Evolutionary conservation across 2,329 filamentous ascomycete species (phyloP), one percentile per base, ranked within the genome.

Genomic region (Epichloe gansuensis): DNA sequence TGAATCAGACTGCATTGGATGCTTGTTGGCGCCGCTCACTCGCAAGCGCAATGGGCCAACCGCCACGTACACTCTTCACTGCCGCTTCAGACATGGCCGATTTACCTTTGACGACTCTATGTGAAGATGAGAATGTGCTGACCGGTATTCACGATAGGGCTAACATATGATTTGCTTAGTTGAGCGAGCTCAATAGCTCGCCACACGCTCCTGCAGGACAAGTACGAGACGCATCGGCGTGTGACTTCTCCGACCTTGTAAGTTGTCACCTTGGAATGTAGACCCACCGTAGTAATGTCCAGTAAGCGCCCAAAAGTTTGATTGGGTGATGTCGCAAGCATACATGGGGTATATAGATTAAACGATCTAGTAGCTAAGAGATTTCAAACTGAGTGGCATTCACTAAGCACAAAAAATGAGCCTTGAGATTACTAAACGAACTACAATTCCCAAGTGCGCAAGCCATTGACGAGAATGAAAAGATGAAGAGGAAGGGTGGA

Each of bases 141-240:
- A n/a, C n/a, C 6, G 15, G 49, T 38, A 17, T 38, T 49, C 31
- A 46, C 15, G 15, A 46, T 9, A 21, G 17, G 36, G 43, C 49
- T 51, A 51, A 51, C 49, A 7, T 40, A 40, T 34, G 13, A 5
- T 39, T 51, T 23, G 13, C 42, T n/a, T 51, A 51, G 49, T 46
- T 35, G 42, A 35, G 12, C 34, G 21, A 39, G n/a, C 3, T 3
- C 21, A 23, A 11, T 8, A 9, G 49, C 21, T n/a, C 13, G 17
- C 9, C 21, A 42, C 27, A 49, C 12, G 27, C 43, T 31, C 25
- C 21, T 17, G 11, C 25, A 27, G 21, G 42, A 45, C 21, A 13
- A 25, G 4, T 12, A 15, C 42, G 42, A 34, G 13, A 31, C 5
- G 15, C 25, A 15, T 15, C 42, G 23, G 23, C 25, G 12, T 12